These are phyloP conservation scores for Alternaria solani DNA, from an alignment of 2,329 filamentous ascomycete genomes.

Conservation along the genomic window DNA sequence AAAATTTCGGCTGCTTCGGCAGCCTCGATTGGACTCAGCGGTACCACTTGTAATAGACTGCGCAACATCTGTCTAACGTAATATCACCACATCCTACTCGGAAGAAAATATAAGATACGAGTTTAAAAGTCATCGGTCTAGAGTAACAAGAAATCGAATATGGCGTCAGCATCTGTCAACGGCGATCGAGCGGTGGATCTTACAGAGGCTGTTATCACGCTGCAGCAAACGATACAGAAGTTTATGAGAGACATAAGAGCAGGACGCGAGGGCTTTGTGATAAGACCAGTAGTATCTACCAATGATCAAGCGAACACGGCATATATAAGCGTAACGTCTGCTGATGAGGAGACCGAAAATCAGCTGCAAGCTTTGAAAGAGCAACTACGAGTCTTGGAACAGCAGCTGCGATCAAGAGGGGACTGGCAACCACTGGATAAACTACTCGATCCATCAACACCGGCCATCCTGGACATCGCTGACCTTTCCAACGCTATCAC, in stretches of 20 bases:
- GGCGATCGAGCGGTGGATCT: slow-evolving; percentile 2
- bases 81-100: not conserved
- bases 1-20: slow-evolving; percentile 1
- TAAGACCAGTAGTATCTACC: not conserved
- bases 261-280: not conserved
- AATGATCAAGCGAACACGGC: not conserved
- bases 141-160: not conserved
- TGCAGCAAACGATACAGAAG: not conserved
- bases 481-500: slow-evolving; percentile 20
- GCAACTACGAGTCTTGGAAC: slow-evolving; percentile 1
- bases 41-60: not conserved
- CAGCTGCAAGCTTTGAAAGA: slow-evolving; percentile 9
- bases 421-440: slow-evolving; percentile 16
- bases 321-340: not conserved
- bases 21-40: not conserved
- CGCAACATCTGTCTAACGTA: not conserved
- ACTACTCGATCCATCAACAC: not conserved
- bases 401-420: slow-evolving; percentile 6
- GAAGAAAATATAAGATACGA: not conserved
- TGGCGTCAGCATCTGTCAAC: slow-evolving; percentile 3
- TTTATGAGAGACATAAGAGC: not conserved
- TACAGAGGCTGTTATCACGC: slow-evolving; percentile 3
- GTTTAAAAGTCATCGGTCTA: not conserved
- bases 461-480: slow-evolving; percentile 18
- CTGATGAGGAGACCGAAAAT: not conserved